These are phyloP conservation scores for Chlamydomonas eustigma DNA, from an alignment of 139 green algal species.

Conservation along the genomic window DNA sequence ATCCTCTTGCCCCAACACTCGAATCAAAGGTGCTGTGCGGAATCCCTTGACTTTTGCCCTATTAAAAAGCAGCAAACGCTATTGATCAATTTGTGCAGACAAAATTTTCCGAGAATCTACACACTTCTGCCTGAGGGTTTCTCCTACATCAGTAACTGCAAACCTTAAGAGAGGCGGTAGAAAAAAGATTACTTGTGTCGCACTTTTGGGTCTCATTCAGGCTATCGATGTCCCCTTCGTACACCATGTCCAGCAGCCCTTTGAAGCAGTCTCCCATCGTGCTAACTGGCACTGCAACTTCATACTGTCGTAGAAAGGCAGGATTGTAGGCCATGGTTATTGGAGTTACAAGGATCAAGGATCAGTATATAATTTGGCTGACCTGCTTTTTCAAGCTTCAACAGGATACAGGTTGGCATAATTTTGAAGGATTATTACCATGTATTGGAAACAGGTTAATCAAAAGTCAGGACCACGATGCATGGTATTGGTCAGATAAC, in stretches of 20 bases:
- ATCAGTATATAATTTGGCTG: not conserved
- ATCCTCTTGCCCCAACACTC: conserved; percentile 33
- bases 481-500: too few species aligned
- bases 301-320: conserved; percentile 23
- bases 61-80: not conserved
- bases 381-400: not conserved
- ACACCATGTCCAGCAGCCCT: conserved; percentile 43
- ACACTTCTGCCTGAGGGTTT: not conserved
- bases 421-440: too few species aligned
- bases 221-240: conserved; percentile 31
- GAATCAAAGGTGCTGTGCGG: conserved; percentile 45
- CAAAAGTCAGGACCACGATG: too few species aligned
- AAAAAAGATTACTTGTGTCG: not conserved
- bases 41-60: conserved; percentile 45
- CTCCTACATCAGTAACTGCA: not conserved
- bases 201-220: conserved; percentile 17
- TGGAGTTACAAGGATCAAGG: not conserved
- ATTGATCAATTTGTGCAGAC: not conserved
- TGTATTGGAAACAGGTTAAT: too few species aligned
- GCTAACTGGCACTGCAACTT: conserved; percentile 44
- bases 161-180: not conserved
- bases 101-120: not conserved
- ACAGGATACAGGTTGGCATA: not conserved
- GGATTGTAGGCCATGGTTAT: not conserved
- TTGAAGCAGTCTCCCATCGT: conserved; percentile 43